Base-by-base conservation (phyloP, 805 yeast species). In the Pichia phayaonensis region DNA sequence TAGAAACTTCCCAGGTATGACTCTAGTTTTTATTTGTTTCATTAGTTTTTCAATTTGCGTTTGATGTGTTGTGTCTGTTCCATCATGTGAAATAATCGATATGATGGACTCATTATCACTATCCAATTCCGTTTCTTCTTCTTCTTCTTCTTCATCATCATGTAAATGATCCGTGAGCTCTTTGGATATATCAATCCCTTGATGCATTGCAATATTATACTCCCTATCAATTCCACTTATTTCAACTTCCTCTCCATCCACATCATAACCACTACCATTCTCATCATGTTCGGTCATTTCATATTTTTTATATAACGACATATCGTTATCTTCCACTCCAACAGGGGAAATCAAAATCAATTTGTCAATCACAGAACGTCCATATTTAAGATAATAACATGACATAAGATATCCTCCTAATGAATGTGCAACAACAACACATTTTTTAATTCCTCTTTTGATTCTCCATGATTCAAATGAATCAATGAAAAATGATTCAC, bases 391-490 rank as follows among this genome's bases (percentile, higher is more conserved):
- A 13, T 86, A 73, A 59, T 84, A 86, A n/a, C 82, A 76, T 48
- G 76, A 79, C 1, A 86, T 76, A 63, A 89, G 69, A 59, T 84
- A 83, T 0, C 88, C 94, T 42, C 95, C 95, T 58, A 79, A 79
- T 0, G 95, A 86, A 62, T 86, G 95, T 1, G 89, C 92, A 18
- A 86, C 71, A n/a, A 86, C 60, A 53, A 77, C 79, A 44, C 86
- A 74, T 47, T 76, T 72, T 1, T 71, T 71, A 12, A 86, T 60
- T 0, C 73, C 71, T 27, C 75, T 67, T 18, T 60, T 67, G 18
- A 57, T 58, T 55, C 94, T 69, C 94, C 94, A 86, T 1, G 65
- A 63, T 47, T 86, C 90, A 6, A 86, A 62, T 1, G 83, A 75
- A 22, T 74, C 76, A 6, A 76, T 61, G 54, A 83, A 85, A 60